phyloP scores from a whole-genome alignment of 2,329 filamentous ascomycete species.

The Botryotinia narcissicola region DNA sequence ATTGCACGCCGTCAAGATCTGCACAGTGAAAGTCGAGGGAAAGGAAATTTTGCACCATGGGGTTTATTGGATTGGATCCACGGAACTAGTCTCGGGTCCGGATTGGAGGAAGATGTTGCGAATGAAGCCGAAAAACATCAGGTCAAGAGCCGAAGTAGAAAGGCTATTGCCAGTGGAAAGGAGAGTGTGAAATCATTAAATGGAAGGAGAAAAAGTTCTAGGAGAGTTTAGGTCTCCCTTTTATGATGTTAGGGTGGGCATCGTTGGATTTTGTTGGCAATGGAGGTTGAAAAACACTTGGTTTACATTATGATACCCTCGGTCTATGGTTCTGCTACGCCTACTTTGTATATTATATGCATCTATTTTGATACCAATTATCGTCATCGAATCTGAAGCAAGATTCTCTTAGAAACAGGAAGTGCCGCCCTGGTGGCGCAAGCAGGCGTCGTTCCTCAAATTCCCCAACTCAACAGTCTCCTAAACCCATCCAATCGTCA shows the following conservation, averaged over 20 bases:
- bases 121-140: slow-evolving; percentile 56
- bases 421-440: background rate
- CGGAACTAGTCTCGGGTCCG: slow-evolving; percentile 53
- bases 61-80: slow-evolving; percentile 62
- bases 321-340: background rate
- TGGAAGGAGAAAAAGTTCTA: slow-evolving; percentile 31
- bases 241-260: background rate
- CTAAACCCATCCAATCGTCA: background rate
- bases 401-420: background rate
- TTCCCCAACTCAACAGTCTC: no score
- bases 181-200: slow-evolving; percentile 34
- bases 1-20: slow-evolving; percentile 51
- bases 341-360: background rate
- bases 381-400: background rate
- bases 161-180: slow-evolving; percentile 39
- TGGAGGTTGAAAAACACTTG: background rate
- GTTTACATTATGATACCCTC: background rate
- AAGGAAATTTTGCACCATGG: slow-evolving; percentile 60
- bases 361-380: background rate
- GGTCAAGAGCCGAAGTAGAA: slow-evolving; percentile 44
- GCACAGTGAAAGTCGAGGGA: slow-evolving; percentile 56
- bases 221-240: slow-evolving; percentile 21
- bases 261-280: background rate
- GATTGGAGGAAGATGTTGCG: slow-evolving; percentile 53
- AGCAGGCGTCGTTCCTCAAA: background rate